phyloP scores from a whole-genome alignment of 139 green algal genomes.

The Chlorella vulgaris region DNA sequence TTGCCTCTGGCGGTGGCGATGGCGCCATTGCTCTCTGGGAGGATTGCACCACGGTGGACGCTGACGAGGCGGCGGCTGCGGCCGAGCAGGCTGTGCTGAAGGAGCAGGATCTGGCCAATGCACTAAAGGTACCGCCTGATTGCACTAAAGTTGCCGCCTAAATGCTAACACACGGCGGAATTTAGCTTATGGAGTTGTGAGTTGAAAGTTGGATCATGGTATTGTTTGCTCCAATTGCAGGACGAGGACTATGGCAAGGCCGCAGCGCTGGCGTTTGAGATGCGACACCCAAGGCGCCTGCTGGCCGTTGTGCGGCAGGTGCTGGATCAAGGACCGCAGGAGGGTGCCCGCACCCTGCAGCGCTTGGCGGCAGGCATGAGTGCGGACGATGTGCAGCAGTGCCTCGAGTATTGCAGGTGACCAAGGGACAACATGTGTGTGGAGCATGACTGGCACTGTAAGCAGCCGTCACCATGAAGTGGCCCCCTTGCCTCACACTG shows the following conservation, averaged over 20 bases:
- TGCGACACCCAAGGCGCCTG: constrained; percentile 80
- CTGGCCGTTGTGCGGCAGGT: constrained; percentile 67
- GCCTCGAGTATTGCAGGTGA: constrained; percentile 22
- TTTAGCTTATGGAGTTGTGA: too few species aligned
- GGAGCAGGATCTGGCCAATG: constrained; percentile 86
- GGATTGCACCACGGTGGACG: constrained; percentile 75
- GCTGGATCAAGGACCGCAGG: constrained; percentile 1
- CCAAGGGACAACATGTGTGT: background rate
- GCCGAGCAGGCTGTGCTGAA: constrained; percentile 60
- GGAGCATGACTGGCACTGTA: background rate
- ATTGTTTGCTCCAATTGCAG: too few species aligned
- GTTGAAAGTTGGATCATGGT: too few species aligned
- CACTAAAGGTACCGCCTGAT: constrained; percentile 58
- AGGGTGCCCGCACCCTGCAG: constrained; percentile 13
- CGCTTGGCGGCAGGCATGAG: constrained; percentile 3
- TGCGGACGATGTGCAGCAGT: constrained; percentile 24
- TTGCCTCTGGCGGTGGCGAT: constrained; percentile 84
- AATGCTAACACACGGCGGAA: too few species aligned
- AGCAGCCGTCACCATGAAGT: too few species aligned
- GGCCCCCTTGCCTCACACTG: too few species aligned
- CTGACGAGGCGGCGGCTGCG: constrained; percentile 50
- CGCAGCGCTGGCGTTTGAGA: constrained; percentile 82
- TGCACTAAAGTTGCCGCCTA: too few species aligned
- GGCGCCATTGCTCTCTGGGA: constrained; percentile 81
- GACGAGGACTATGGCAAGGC: constrained; percentile 71